These are phyloP conservation scores for Tylopilus microsporus DNA, from an alignment of 1,284 basidiomycete genomes.

Conservation along the genomic window DNA sequence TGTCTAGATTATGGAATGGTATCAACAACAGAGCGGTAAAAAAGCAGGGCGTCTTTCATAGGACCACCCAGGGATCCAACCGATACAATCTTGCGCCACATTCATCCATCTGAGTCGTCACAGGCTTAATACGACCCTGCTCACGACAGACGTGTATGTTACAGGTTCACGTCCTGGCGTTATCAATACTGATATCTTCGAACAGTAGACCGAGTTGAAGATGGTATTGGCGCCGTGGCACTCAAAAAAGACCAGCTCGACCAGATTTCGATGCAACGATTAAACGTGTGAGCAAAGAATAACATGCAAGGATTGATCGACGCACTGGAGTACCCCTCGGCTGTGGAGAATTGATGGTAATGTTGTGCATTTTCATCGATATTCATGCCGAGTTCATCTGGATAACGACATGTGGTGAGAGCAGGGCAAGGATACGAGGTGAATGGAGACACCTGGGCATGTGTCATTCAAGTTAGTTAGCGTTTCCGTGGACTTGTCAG, in stretches of 20 bases:
- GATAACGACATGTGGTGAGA: no score
- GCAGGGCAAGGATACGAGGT: no score
- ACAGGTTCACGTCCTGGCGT: neutral
- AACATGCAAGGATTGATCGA: no score
- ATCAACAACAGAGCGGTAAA: conserved; percentile 33
- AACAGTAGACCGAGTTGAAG: conserved; percentile 39
- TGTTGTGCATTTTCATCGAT: no score
- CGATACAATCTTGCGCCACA: conserved; percentile 44
- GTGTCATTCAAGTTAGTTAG: no score
- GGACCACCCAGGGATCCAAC: conserved; percentile 42
- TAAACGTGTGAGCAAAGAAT: neutral
- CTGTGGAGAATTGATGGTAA: no score
- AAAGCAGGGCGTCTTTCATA: conserved; percentile 18
- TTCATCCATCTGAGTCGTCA: conserved; percentile 40
- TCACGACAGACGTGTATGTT: conserved; percentile 41
- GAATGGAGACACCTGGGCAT: no score
- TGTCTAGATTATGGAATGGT: conserved; percentile 39
- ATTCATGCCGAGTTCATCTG: no score
- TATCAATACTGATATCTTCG: conserved; percentile 1
- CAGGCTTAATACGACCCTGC: conserved; percentile 38
- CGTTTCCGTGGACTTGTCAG: no score
- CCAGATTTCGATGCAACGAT: conserved; percentile 20
- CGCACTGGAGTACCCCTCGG: no score
- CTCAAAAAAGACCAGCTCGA: conserved; percentile 36
- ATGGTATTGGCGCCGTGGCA: conserved; percentile 39